Conservation (phyloP, 108 stramenopile species). For the Bacterosira constricta region DNA sequence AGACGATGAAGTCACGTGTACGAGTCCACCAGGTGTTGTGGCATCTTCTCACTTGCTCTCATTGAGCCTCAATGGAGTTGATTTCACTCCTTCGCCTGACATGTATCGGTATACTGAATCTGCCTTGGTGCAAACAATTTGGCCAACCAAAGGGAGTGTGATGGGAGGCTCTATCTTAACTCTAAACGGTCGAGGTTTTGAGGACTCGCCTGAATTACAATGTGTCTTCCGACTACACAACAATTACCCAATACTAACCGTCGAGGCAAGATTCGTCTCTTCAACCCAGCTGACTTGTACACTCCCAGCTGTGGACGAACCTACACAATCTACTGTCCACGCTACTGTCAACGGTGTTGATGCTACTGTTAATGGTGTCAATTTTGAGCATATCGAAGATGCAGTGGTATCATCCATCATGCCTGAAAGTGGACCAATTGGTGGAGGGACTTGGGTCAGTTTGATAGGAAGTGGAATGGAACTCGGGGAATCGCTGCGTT, state of each 20-base stretch:
- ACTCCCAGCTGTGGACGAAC: background rate
- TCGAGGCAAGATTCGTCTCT: conserved; percentile 4
- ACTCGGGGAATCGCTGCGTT: background rate
- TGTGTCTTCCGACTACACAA: conserved; percentile 8
- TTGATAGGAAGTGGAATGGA: conserved; percentile 2
- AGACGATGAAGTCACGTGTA: background rate
- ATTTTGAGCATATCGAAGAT: conserved; percentile 5
- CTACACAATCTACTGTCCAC: background rate
- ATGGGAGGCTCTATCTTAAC: conserved; percentile 3
- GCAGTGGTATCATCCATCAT: conserved; percentile 6
- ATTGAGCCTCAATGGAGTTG: conserved; percentile 20
- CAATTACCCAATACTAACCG: background rate
- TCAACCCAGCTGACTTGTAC: background rate
- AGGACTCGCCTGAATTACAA: background rate
- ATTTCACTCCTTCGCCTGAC: background rate
- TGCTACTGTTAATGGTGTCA: background rate
- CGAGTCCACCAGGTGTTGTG: background rate
- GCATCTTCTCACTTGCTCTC: background rate
- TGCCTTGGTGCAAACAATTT: background rate
- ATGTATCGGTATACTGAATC: conserved; percentile 16
- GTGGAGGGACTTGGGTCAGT: background rate
- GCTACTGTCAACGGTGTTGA: conserved; percentile 24
- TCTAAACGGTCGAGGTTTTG: conserved; percentile 15
- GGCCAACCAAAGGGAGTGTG: conserved; percentile 4
- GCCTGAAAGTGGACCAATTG: conserved; percentile 3